These are phyloP conservation scores for Auriscalpium orientale DNA, from an alignment of 768 basidiomycete species.

Conservation along the genomic window DNA sequence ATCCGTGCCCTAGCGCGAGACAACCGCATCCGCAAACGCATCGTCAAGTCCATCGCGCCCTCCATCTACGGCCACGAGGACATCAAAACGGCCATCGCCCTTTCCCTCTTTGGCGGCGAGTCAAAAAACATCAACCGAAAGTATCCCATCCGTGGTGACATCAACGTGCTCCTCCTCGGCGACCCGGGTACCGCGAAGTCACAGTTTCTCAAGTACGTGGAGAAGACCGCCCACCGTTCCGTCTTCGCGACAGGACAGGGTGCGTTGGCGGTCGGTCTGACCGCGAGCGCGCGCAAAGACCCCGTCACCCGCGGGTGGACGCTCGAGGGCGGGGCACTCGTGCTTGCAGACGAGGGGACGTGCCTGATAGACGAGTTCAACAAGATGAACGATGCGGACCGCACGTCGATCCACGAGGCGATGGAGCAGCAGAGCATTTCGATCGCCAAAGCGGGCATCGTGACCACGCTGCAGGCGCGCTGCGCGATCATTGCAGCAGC, in stretches of 20 bases:
- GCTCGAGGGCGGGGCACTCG: slow-evolving; percentile 93
- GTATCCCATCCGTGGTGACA: slow-evolving; percentile 93
- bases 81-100: slow-evolving; percentile 95
- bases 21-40: slow-evolving; percentile 92
- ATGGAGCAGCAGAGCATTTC: slow-evolving; percentile 99
- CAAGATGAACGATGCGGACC: slow-evolving; percentile 99
- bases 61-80: slow-evolving; percentile 99
- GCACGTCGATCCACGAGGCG: slow-evolving; percentile 98
- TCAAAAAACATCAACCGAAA: slow-evolving; percentile 96
- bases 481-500: slow-evolving; percentile 98
- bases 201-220: slow-evolving; percentile 97
- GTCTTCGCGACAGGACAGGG: slow-evolving; percentile 99
- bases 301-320: slow-evolving; percentile 98
- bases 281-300: slow-evolving; percentile 97
- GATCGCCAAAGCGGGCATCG: slow-evolving; percentile 97
- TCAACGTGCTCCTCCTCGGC: slow-evolving; percentile 92
- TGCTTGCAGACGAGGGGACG: slow-evolving; percentile 96
- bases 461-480: slow-evolving; percentile 95
- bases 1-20: slow-evolving; percentile 84
- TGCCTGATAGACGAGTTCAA: slow-evolving; percentile 99
- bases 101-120: slow-evolving; percentile 92
- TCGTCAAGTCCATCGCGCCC: slow-evolving; percentile 97
- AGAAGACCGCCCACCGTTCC: slow-evolving; percentile 96
- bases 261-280: slow-evolving; percentile 96
- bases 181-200: slow-evolving; percentile 99